Evolutionary conservation across 169 alveolate species (phyloP), one percentile per base, ranked within the genome.

Genomic region (Eimeria necatrix): DNA sequence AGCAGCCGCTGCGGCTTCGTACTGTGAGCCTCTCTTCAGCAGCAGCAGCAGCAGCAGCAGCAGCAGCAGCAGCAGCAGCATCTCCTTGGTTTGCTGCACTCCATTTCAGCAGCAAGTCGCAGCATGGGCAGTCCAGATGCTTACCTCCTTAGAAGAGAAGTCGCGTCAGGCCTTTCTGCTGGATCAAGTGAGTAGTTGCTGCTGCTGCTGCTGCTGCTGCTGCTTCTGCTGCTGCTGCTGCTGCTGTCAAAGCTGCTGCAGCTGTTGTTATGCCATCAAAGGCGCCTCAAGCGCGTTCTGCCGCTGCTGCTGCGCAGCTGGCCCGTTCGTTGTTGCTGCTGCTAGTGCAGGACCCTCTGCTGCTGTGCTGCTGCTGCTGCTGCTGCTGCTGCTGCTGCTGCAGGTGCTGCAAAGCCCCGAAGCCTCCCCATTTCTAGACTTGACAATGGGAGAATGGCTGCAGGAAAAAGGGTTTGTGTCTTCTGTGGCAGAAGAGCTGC

Each of bases 341-440:
- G 64, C 64, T 9, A 14, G 8, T 56, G 64, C 64, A 9, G 64
- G 8, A 9, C 14, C 64, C 64, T 14, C 64, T 56, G 20, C 64
- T 56, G 64, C 20, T 14, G 14, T 14, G 64, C 20, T 14, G 64
- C 8, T 56, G 64, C 64, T 56, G 64, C 64, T 76, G 60, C 86
- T 76, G 53, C 86, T 76, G 86, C 53, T 76, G 86, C 86, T 76
- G 86, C 86, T 76, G 80, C 60, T 76, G 86, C 86, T 76, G 86
- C 86, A 76, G 86, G 86, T 76, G 60, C 49, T 76, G 32, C 22
- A 22, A 6, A 76, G 86, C 60, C 32, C 86, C 1, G 86, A 76
- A 12, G 10, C 49, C 4, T 76, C 86, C 49, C 86, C 86, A n/a
- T 46, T 76, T 76, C 20, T 18, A 4, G 60, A 76, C 32, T 12